Percentiles rank a stretch among this genome's conserved stretches.
phyloP scores from a whole-genome alignment of 208 protist genomes.

The Acanthamoeba healyi region DNA sequence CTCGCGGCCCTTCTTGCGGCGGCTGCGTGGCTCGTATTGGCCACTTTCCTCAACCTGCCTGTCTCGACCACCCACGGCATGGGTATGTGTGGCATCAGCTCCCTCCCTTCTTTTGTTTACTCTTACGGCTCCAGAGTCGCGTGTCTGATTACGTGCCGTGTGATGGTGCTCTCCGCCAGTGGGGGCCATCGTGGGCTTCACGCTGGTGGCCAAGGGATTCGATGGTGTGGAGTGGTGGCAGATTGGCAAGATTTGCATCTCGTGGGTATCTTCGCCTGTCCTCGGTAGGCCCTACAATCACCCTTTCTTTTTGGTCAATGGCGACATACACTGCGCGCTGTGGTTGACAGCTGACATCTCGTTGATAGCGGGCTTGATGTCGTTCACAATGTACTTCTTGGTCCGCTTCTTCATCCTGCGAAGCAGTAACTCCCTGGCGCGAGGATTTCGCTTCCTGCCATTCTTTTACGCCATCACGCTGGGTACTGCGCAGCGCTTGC shows the following conservation, averaged over 20 bases:
- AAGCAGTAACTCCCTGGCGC: background rate
- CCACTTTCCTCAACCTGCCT: conserved; percentile 72
- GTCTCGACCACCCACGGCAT: conserved; percentile 78
- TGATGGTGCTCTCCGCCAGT: background rate
- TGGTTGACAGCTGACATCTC: too few relatives aligned
- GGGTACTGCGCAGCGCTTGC: background rate
- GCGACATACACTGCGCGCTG: too few relatives aligned
- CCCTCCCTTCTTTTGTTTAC: too few relatives aligned
- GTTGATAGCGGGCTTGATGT: background rate
- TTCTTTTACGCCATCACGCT: background rate
- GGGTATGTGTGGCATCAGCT: background rate
- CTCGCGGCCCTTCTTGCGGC: background rate
- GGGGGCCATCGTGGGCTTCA: conserved; percentile 71
- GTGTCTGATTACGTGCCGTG: too few relatives aligned
- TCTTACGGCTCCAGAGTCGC: too few relatives aligned
- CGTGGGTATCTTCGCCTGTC: conserved; percentile 23
- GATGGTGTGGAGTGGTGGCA: conserved; percentile 51
- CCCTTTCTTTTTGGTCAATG: background rate
- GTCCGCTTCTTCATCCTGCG: conserved; percentile 35
- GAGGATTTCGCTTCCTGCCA: background rate
- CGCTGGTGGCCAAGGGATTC: conserved; percentile 30
- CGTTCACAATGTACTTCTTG: background rate
- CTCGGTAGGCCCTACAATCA: background rate
- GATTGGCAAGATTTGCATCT: conserved; percentile 27
- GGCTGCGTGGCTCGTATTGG: conserved; percentile 52